Percentiles rank a stretch among this genome's conserved stretches.
phyloP scores from a whole-genome alignment of 179 eudicot genomes.

The Monotropa hypopitys region DNA sequence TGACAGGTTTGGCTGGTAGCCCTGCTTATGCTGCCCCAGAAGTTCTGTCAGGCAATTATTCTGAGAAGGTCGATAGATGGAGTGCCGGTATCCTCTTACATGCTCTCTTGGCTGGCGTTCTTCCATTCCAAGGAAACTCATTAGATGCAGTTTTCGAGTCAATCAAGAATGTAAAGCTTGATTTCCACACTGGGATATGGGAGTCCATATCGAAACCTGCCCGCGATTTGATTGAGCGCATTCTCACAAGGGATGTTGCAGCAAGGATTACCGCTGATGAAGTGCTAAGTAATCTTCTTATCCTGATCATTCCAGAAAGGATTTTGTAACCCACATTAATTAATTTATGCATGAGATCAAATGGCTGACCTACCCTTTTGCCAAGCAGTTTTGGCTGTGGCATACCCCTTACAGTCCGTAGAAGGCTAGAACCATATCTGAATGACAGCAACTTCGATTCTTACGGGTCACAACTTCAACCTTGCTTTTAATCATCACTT shows the following conservation, averaged over 20 bases:
- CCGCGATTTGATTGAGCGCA: conserved; percentile 67
- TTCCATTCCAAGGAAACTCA: conserved; percentile 82
- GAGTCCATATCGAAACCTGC: conserved; percentile 73
- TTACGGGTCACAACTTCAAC: not conserved
- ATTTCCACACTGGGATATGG: conserved; percentile 63
- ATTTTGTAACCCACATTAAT: not conserved
- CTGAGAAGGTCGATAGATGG: conserved; percentile 92
- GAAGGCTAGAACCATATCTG: not conserved
- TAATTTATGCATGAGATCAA: not conserved
- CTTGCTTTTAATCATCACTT: not conserved
- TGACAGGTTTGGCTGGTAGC: conserved; percentile 85
- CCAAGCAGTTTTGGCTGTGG: not conserved
- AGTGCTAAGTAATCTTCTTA: conserved; percentile 53
- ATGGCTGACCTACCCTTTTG: not conserved
- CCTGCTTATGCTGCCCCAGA: conserved; percentile 98
- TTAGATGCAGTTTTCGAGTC: conserved; percentile 70
- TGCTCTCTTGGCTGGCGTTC: conserved; percentile 64
- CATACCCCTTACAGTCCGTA: not conserved
- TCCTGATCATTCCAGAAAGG: not conserved
- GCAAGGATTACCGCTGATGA: conserved; percentile 61
- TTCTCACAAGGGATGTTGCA: conserved; percentile 60
- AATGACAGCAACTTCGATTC: not conserved
- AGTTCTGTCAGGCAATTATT: conserved; percentile 60
- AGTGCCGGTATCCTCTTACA: conserved; percentile 86
- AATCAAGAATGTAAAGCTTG: conserved; percentile 56